Evolutionary conservation across 441 rosid genomes (phyloP).

Genomic region (Syzygium malaccense): DNA sequence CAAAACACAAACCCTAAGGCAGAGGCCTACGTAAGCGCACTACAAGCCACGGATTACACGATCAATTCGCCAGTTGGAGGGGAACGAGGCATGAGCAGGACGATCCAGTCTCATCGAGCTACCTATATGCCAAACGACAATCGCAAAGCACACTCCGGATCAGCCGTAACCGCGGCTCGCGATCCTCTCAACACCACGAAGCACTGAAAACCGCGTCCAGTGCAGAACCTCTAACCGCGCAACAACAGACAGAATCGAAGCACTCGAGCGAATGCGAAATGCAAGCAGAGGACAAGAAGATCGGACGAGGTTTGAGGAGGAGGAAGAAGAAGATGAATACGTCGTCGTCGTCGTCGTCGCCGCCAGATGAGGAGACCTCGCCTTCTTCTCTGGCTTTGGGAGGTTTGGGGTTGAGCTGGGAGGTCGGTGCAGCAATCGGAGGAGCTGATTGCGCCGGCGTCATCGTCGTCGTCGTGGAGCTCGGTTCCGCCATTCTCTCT

Average conservation of each 20-base stretch:
- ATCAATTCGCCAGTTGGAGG: not conserved
- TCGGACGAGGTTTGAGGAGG: not conserved
- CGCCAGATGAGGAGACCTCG: conserved; percentile 71
- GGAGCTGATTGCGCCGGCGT: conserved; percentile 17
- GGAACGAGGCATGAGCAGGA: not conserved
- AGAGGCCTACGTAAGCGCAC: not conserved
- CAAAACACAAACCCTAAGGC: not conserved
- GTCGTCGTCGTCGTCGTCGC: conserved; percentile 28
- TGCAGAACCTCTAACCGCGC: not conserved
- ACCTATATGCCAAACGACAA: not conserved
- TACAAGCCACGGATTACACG: not conserved
- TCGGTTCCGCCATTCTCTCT: not conserved
- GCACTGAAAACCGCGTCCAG: not conserved
- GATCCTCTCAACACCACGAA: not conserved
- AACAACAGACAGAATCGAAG: not conserved
- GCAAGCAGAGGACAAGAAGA: not conserved
- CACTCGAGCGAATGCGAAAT: not conserved
- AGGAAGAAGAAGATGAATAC: conserved; percentile 22
- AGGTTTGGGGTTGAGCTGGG: conserved; percentile 1
- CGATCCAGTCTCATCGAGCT: not conserved
- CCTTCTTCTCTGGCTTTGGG: conserved; percentile 62
- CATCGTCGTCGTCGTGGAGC: not conserved
- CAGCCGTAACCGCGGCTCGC: not conserved
- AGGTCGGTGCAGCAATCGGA: not conserved
- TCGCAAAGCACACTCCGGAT: not conserved